Percentiles rank a stretch among this genome's conserved stretches.
These are phyloP conservation scores for Seiridium cupressi DNA, from an alignment of 2,329 filamentous ascomycete genomes.

Conservation along the genomic window DNA sequence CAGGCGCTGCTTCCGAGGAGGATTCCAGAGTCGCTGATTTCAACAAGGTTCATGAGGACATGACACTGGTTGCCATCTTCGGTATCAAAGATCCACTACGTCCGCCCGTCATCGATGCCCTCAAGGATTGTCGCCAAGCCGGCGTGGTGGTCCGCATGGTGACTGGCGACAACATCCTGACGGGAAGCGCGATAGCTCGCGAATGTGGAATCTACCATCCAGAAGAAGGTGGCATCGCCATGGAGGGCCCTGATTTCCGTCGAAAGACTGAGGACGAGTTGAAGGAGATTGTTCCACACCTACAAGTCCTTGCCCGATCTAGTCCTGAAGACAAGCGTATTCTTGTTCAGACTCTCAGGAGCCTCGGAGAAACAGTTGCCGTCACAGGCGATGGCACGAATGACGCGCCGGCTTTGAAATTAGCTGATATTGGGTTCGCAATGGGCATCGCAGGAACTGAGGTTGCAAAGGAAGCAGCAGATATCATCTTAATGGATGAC, in stretches of 20 bases:
- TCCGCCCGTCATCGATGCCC: conserved; percentile 60
- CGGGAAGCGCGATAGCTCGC: conserved; percentile 68
- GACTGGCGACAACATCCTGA: conserved; percentile 75
- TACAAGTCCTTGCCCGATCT: conserved; percentile 55
- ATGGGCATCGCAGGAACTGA: conserved; percentile 42
- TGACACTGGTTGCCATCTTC: conserved; percentile 65
- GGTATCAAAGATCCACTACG: conserved; percentile 73
- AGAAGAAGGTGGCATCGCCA: conserved; percentile 19
- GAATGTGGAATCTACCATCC: conserved; percentile 61
- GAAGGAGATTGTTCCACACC: conserved; percentile 50
- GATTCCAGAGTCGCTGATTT: no score
- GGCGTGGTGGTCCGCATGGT: conserved; percentile 77
- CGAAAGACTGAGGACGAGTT: conserved; percentile 48
- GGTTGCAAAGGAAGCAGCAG: conserved; percentile 57
- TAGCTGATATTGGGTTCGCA: conserved; percentile 69
- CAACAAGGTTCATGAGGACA: conserved; percentile 38
- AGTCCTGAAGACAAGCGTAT: conserved; percentile 69
- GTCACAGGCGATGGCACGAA: conserved; percentile 71
- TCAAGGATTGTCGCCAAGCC: conserved; percentile 61
- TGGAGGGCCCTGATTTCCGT: conserved; percentile 58
- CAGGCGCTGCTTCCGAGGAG: no score
- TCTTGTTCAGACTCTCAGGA: conserved; percentile 60
- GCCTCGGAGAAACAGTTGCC: neutral
- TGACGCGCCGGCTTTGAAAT: conserved; percentile 68
- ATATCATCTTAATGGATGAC: conserved; percentile 70